Percentiles rank a stretch among this genome's conserved stretches.
Conservation (phyloP, 208 protist species). For the Leptomonas pyrrhocoris region DNA sequence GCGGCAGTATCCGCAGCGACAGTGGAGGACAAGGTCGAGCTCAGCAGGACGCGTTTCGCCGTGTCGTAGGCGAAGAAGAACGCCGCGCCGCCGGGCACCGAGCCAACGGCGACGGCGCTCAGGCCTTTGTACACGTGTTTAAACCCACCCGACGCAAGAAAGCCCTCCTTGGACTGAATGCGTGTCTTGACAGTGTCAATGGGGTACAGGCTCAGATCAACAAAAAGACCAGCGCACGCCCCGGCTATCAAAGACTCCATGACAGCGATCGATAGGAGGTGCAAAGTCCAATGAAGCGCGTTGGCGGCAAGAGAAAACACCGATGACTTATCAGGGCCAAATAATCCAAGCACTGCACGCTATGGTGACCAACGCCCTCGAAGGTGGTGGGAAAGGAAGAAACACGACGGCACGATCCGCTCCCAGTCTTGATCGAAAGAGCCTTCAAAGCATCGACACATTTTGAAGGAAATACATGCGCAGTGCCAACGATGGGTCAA, state of each 20-base stretch:
- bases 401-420: too few relatives aligned
- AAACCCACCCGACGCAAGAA: slow-evolving; percentile 83
- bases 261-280: too few relatives aligned
- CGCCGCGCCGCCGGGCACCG: slow-evolving; percentile 84
- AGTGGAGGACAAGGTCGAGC: neutral
- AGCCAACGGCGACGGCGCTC: slow-evolving; percentile 80
- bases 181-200: slow-evolving; percentile 95
- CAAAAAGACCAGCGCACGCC: slow-evolving; percentile 81
- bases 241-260: slow-evolving; percentile 88
- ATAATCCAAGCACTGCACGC: too few relatives aligned
- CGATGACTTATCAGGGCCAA: too few relatives aligned
- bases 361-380: too few relatives aligned
- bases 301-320: neutral
- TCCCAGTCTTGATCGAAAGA: too few relatives aligned
- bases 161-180: slow-evolving; percentile 83
- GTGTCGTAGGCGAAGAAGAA: slow-evolving; percentile 92
- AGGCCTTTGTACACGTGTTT: slow-evolving; percentile 87
- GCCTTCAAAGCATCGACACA: too few relatives aligned
- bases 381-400: too few relatives aligned
- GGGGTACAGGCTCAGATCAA: slow-evolving; percentile 91
- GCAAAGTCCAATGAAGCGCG: too few relatives aligned
- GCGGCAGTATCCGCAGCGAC: neutral
- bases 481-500: neutral
- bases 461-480: too few relatives aligned
- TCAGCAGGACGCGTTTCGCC: slow-evolving; percentile 21